Evolutionary conservation across 495 filamentous ascomycete species (phyloP).

Genomic region (Hyaloscypha hepaticicola): DNA sequence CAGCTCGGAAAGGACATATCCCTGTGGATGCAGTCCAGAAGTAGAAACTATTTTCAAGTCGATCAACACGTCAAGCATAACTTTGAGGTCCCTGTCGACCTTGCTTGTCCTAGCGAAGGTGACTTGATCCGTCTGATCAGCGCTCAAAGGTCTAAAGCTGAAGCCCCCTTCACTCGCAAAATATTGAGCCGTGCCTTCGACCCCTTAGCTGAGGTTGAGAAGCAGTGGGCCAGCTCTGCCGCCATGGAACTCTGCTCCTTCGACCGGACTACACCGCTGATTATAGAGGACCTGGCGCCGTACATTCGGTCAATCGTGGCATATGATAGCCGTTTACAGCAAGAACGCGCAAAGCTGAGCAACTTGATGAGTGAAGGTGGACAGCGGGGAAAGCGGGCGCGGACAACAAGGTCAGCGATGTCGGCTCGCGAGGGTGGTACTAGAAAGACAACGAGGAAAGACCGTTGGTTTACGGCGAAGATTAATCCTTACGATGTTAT

Average conservation of each 20-base stretch:
- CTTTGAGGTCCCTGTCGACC: conserved; percentile 24
- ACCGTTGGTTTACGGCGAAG: conserved; percentile 74
- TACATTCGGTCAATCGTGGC: conserved; percentile 78
- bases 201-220: conserved; percentile 51
- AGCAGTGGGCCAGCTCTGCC: conserved; percentile 22
- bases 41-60: conserved; percentile 30
- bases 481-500: conserved; percentile 63
- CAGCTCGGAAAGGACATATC: conserved; percentile 33
- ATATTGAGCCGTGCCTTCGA: conserved; percentile 55
- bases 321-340: conserved; percentile 67
- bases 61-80: conserved; percentile 25
- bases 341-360: conserved; percentile 62
- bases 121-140: conserved; percentile 10
- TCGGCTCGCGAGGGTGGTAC: conserved; percentile 80
- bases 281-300: conserved; percentile 77
- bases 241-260: conserved; percentile 58
- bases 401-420: conserved; percentile 77
- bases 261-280: conserved; percentile 60
- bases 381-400: conserved; percentile 53
- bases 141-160: conserved; percentile 15
- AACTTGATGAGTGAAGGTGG: conserved; percentile 53
- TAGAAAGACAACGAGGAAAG: conserved; percentile 67
- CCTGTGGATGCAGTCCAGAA: conserved; percentile 32
- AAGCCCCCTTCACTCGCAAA: conserved; percentile 33
- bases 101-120: conserved; percentile 24